Evolutionary conservation across 192 early-diverging fungal species (phyloP).

Genomic region (Chytriomyces confervae): DNA sequence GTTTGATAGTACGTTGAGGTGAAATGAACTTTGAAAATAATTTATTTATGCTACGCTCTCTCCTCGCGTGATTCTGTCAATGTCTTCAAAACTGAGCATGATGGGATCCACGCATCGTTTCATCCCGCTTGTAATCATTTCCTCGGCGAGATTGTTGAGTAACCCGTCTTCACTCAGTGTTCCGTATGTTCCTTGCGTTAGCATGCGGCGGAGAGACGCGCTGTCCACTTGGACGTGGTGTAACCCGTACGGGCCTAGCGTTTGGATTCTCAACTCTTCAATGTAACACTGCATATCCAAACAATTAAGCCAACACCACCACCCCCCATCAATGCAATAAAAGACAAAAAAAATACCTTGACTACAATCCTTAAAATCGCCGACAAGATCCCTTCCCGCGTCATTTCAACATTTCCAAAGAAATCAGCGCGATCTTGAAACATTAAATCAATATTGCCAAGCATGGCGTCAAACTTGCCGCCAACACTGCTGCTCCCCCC

Average conservation of each 20-base stretch:
- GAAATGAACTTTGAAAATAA: neutral
- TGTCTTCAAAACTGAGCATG: constrained; percentile 5
- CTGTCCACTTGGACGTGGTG: constrained; percentile 74
- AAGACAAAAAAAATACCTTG: constrained; percentile 52
- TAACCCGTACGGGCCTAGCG: constrained; percentile 57
- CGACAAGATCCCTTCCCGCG: constrained; percentile 51
- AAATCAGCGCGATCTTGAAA: constrained; percentile 74
- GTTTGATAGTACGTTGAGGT: constrained; percentile 35
- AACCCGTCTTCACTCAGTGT: constrained; percentile 30
- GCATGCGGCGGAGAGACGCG: constrained; percentile 50
- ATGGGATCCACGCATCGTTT: constrained; percentile 55
- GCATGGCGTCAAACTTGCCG: constrained; percentile 54
- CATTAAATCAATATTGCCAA: constrained; percentile 71
- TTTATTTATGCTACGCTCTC: neutral
- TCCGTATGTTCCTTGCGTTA: constrained; percentile 4
- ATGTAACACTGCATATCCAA: constrained; percentile 39
- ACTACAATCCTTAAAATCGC: constrained; percentile 66
- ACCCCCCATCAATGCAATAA: neutral
- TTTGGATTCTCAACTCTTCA: constrained; percentile 62
- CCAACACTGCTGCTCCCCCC: constrained; percentile 1
- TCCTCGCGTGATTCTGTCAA: constrained; percentile 2
- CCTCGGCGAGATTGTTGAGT: constrained; percentile 55
- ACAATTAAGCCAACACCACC: no score
- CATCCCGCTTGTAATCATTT: constrained; percentile 56
- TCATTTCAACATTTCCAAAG: constrained; percentile 64